Conservation (phyloP, 768 basidiomycete genomes). For the Chalciporus piperatus region DNA sequence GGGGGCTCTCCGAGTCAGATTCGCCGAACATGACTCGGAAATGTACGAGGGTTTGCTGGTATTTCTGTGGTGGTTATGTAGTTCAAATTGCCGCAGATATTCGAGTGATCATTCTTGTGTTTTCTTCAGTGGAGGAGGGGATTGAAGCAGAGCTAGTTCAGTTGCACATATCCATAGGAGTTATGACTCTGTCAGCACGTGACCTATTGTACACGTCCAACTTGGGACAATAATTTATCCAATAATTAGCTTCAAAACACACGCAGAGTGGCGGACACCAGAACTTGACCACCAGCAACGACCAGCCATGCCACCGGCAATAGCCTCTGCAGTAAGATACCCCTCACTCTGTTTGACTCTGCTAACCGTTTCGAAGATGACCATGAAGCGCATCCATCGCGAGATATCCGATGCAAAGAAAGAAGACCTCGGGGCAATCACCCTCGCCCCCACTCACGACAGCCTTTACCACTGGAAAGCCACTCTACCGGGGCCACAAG, state of each 20-base stretch:
- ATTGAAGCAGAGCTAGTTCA: neutral
- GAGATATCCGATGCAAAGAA: conserved; percentile 80
- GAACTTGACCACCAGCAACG: too few relatives aligned
- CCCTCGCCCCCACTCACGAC: conserved; percentile 61
- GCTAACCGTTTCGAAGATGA: conserved; percentile 41
- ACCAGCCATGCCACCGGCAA: neutral
- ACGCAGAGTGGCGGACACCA: too few relatives aligned
- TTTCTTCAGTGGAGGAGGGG: neutral
- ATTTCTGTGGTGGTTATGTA: neutral
- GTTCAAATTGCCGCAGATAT: conserved; percentile 38
- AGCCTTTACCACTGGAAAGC: conserved; percentile 74
- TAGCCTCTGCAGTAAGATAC: conserved; percentile 21
- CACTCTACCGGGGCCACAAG: conserved; percentile 77
- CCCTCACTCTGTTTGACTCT: too few relatives aligned
- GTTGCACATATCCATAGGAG: too few relatives aligned
- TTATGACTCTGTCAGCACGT: conserved; percentile 10
- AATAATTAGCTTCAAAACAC: too few relatives aligned
- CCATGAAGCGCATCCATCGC: conserved; percentile 79
- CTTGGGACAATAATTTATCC: too few relatives aligned
- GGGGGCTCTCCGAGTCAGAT: conserved; percentile 75
- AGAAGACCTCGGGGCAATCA: conserved; percentile 76
- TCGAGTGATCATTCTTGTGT: conserved; percentile 52
- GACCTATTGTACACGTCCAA: too few relatives aligned
- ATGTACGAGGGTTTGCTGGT: neutral
- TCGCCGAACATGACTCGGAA: conserved; percentile 84